Evolutionary conservation across 1,284 basidiomycete genomes (phyloP), one percentile per base, ranked within the genome.

Genomic region (Rhodotorula sp.): DNA sequence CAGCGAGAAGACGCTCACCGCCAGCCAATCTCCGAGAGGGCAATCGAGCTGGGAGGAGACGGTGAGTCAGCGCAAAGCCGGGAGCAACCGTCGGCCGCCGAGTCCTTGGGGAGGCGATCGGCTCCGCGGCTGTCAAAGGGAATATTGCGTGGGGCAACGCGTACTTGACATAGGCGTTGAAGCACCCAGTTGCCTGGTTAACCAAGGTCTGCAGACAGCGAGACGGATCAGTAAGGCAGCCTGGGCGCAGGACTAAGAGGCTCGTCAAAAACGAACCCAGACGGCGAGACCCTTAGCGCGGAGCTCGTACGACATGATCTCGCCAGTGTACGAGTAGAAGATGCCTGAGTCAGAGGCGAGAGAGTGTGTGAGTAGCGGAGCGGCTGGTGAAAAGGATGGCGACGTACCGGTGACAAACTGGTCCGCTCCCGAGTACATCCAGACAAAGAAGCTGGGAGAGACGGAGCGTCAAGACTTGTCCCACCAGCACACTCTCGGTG

Each of bases 141-240:
- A n/a, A n/a, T n/a, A n/a, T n/a, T n/a, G n/a, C n/a, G n/a, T n/a
- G n/a, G n/a, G n/a, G n/a, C n/a, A n/a, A n/a, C n/a, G n/a, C n/a
- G n/a, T n/a, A n/a, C n/a, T 83, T 82, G 49, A 82, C 81, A 71
- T 78, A 83, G 41, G 78, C 76, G 42, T 74, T 71, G 71, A 78
- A 80, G 25, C 76, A 71, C 19, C 73, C 67, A 45, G 75, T 71
- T n/a, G n/a, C n/a, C n/a, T n/a, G n/a, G n/a, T n/a, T n/a, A n/a
- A n/a, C n/a, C n/a, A 54, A 76, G 45, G 68, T 80, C 82, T 48
- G 46, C 46, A 82, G 71, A 76, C 78, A 62, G 82, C 78, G 78
- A 82, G 81, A 7, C 79, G 79, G 76, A 3, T 82, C 83, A 71
- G 9, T 81, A 81, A 41, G 82, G 78, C 64, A 83, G 82, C 70